Base-by-base conservation (phyloP, 371 early-diverging fungal genomes). In the Polyrhizophydium stewartii region DNA sequence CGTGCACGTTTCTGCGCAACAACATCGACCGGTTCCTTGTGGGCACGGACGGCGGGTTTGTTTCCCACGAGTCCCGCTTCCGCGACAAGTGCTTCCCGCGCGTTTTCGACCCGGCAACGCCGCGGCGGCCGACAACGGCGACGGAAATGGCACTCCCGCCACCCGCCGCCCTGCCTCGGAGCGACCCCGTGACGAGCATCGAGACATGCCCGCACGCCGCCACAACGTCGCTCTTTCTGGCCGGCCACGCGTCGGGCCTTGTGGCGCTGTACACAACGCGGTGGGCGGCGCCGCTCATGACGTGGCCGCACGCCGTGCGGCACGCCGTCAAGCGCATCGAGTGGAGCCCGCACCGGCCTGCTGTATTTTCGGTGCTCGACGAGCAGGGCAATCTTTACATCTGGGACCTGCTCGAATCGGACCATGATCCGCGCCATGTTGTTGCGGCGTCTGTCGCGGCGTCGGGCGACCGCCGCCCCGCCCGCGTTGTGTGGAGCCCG, bases 291-390 rank as follows among this genome's bases (percentile, higher is more conserved):
- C 59, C 74, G 6, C 28, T 68, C 17, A 41, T 59, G 63, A 55
- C 53, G 0, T 76, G 76, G 76, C 19, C 40, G 10, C 55, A 61
- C 24, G 38, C 60, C 2, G 30, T 58, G 22, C 22, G 47, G 17
- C 38, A 22, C 17, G 30, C 63, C 2, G 64, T 69, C 1, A 30
- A 32, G 24, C 35, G 49, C 13, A 53, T 73, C 1, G 24, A 21
- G 21, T 78, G 78, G 78, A 73, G 73, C 3, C 59, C 64, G 5
- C 74, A 78, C 35, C 69, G 75, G 1, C 72, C 73, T 12, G 60
- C 72, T 3, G 69, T 75, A 22, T 75, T 78, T 61, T 71, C 56
- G 47, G 75, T 60, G 9, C 62, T 78, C n/a, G 72, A 73, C 50
- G 56, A 28, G 5, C 35, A 40, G 17, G 59, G 60, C 19, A 52